These are phyloP conservation scores for Skeletonema tropicum DNA, from an alignment of 108 stramenopile genomes.

Conservation along the genomic window DNA sequence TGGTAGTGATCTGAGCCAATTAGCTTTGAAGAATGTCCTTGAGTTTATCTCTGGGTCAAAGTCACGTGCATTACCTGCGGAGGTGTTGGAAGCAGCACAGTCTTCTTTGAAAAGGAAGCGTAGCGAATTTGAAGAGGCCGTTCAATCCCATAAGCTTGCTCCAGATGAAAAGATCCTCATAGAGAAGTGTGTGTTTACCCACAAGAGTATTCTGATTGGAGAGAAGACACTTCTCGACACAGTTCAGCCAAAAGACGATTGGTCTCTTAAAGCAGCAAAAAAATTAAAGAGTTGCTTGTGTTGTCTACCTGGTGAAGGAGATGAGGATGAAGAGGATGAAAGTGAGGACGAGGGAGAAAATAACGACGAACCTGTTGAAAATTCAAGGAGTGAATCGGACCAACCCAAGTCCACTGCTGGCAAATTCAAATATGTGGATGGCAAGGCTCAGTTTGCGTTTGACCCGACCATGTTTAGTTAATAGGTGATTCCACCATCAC, in stretches of 20 bases:
- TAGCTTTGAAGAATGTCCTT: slow-evolving; percentile 72
- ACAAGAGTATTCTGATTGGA: slow-evolving; percentile 81
- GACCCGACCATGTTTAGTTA: slow-evolving; percentile 42
- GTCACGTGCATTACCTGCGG: slow-evolving; percentile 57
- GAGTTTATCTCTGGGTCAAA: slow-evolving; percentile 78
- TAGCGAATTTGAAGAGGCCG: slow-evolving; percentile 12
- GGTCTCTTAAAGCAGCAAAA: slow-evolving; percentile 72
- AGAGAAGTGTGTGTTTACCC: slow-evolving; percentile 78
- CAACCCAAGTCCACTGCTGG: slow-evolving; percentile 6
- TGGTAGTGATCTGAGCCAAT: slow-evolving; percentile 51
- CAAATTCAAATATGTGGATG: slow-evolving; percentile 43
- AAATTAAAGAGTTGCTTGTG: slow-evolving; percentile 54
- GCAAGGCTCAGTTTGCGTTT: slow-evolving; percentile 46
- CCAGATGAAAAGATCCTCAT: slow-evolving; percentile 43
- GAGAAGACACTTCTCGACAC: slow-evolving; percentile 86
- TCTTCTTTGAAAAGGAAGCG: slow-evolving; percentile 53
- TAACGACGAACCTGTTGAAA: slow-evolving; percentile 36
- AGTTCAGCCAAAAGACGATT: slow-evolving; percentile 75
- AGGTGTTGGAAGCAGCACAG: slow-evolving; percentile 57
- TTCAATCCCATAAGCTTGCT: slow-evolving; percentile 3
- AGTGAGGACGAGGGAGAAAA: slow-evolving; percentile 39
- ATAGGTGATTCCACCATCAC: too few species aligned
- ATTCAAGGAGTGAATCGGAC: slow-evolving; percentile 16
- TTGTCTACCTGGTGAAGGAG: slow-evolving; percentile 54
- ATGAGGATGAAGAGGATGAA: slow-evolving; percentile 58